A percentile compares a stretch with the other conserved stretches of the same genome.
Evolutionary conservation across 1,284 basidiomycete species (phyloP).

Genomic region (Agaricales sp.): DNA sequence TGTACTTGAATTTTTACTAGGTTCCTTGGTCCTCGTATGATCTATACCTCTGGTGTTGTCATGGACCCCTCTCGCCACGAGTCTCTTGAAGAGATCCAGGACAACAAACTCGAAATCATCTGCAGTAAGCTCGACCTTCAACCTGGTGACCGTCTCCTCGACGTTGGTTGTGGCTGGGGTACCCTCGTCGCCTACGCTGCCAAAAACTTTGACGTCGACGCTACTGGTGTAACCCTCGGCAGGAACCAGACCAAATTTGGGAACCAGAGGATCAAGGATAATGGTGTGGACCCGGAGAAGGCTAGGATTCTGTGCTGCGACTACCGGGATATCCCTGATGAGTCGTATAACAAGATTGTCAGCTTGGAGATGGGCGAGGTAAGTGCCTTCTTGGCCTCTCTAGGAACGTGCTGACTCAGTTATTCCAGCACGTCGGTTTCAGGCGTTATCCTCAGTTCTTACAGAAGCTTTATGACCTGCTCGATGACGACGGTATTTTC

Average conservation of each 20-base stretch:
- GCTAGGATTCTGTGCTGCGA: conserved; percentile 93
- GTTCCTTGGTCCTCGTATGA: conserved; percentile 94
- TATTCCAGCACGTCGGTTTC: conserved; percentile 79
- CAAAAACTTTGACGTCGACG: conserved; percentile 94
- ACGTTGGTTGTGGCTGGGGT: conserved; percentile 98
- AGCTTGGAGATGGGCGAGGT: conserved; percentile 98
- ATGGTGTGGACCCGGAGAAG: conserved; percentile 68
- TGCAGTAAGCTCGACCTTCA: conserved; percentile 92
- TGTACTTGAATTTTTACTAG: conserved; percentile 25
- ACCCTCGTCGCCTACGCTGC: conserved; percentile 91
- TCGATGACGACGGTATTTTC: conserved; percentile 92
- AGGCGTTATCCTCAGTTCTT: conserved; percentile 89
- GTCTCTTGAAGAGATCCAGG: conserved; percentile 92
- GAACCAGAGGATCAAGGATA: conserved; percentile 77
- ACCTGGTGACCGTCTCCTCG: conserved; percentile 73
- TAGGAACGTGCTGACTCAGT: conserved; percentile 6
- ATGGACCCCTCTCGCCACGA: conserved; percentile 67
- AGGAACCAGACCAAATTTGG: conserved; percentile 91
- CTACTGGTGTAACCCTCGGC: conserved; percentile 90
- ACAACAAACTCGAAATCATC: conserved; percentile 94
- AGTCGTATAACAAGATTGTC: conserved; percentile 90
- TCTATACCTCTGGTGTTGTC: conserved; percentile 94
- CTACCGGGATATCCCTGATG: conserved; percentile 85
- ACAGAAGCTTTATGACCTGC: conserved; percentile 83
- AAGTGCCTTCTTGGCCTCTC: conserved; percentile 11